Evolutionary conservation across 2,329 filamentous ascomycete genomes (phyloP).

Genomic region (Akanthomyces dipterigenus): DNA sequence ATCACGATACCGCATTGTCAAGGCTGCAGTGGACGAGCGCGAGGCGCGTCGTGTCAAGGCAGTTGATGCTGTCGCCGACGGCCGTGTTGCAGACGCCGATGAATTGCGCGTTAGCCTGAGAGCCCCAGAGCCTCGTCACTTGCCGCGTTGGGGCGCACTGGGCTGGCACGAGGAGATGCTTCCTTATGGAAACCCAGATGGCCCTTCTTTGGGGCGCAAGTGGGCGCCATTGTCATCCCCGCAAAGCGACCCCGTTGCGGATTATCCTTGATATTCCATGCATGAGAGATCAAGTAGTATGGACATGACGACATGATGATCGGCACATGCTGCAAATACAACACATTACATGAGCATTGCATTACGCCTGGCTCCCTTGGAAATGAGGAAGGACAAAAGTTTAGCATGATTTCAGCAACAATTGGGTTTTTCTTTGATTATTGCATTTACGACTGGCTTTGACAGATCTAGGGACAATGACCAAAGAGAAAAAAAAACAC

Average conservation of each 20-base stretch:
- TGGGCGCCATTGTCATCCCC: conserved; percentile 34
- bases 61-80: conserved; percentile 35
- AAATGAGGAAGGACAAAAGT: conserved; percentile 5
- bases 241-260: conserved; percentile 19
- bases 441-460: conserved; percentile 5
- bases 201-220: conserved; percentile 36
- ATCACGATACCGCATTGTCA: conserved; percentile 41
- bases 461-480: neutral
- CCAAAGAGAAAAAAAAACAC: neutral
- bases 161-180: conserved; percentile 43
- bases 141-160: conserved; percentile 39
- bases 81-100: conserved; percentile 28
- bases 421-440: neutral
- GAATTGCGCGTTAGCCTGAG: conserved; percentile 30
- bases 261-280: conserved; percentile 24
- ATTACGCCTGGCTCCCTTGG: neutral
- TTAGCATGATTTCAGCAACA: conserved; percentile 6
- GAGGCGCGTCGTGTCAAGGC: conserved; percentile 47
- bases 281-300: neutral
- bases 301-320: conserved; percentile 6
- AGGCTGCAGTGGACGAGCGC: conserved; percentile 47
- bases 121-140: conserved; percentile 31
- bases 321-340: neutral
- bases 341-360: neutral
- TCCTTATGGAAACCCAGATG: conserved; percentile 31